A percentile compares a stretch with the other conserved stretches of the same genome.
Conservation (phyloP, 1,284 basidiomycete species). For the Ceratobasidium sp. region DNA sequence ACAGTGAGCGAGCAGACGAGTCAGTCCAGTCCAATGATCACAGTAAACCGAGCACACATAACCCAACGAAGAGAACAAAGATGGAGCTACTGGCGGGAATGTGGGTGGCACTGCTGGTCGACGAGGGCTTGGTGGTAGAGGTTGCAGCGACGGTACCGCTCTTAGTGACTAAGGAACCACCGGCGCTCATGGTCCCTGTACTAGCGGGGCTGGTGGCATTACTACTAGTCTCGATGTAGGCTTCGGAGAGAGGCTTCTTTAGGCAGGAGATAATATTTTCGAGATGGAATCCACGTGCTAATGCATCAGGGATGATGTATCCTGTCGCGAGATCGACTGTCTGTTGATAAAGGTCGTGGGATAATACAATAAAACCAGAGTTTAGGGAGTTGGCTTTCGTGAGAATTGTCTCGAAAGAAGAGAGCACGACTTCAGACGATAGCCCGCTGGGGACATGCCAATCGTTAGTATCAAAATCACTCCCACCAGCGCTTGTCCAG, state of each 20-base stretch:
- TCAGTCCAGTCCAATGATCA: slow-evolving; percentile 3
- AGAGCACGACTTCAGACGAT: slow-evolving; percentile 40
- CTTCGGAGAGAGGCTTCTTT: slow-evolving; percentile 48
- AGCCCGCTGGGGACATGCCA: slow-evolving; percentile 50
- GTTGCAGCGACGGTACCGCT: slow-evolving; percentile 1
- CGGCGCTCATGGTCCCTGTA: slow-evolving; percentile 13
- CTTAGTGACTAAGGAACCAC: not conserved
- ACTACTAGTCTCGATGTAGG: slow-evolving; percentile 51
- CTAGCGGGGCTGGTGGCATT: slow-evolving; percentile 47
- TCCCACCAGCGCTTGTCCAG: slow-evolving; percentile 56
- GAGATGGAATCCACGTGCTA: slow-evolving; percentile 47
- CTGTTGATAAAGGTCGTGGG: slow-evolving; percentile 52
- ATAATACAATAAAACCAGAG: slow-evolving; percentile 50
- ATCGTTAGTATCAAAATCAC: slow-evolving; percentile 52
- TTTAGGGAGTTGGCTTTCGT: slow-evolving; percentile 41
- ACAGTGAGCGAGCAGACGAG: slow-evolving; percentile 1
- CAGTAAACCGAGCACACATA: not conserved
- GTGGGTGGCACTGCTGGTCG: not conserved
- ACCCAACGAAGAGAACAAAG: not conserved
- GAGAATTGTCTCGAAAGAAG: slow-evolving; percentile 47
- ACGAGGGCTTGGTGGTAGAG: not conserved
- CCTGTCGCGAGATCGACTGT: slow-evolving; percentile 53
- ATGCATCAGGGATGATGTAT: slow-evolving; percentile 50
- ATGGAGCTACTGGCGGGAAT: not conserved
- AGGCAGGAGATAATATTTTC: slow-evolving; percentile 49